Evolutionary conservation across 2,329 filamentous ascomycete genomes (phyloP), one percentile per base, ranked within the genome.

Genomic region (Aspergillus flavus): DNA sequence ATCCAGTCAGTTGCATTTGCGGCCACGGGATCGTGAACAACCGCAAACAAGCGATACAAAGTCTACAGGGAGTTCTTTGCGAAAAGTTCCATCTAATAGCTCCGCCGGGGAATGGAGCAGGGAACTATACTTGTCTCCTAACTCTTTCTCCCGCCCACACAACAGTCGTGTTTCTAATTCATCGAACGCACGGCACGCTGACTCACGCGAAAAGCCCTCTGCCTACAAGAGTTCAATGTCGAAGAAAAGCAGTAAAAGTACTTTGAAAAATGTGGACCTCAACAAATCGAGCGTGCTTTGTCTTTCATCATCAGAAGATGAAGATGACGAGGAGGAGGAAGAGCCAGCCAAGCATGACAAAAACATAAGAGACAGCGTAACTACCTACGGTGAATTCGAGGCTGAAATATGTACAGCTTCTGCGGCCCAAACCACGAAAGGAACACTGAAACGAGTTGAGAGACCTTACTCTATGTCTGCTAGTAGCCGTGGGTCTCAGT

Each of bases 271-370:
- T 36, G 72, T 71, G 14, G 79, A 84, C 64, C 72, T 84, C 28
- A 77, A 78, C 50, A 75, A 78, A 16, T 78, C 78, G 9, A 84
- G 82, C 64, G 74, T 83, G 12, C 77, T 84, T 11, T 81, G 78
- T 57, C 76, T 84, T 50, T 83, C 81, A 4, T 83, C 81, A n/a
- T 83, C 81, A 0, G 81, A 83, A 61, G 79, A 81, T 55, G 80
- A 80, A 62, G 74, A 28, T 28, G 26, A 76, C 26, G 79, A 79
- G 2, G 76, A 76, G 26, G 72, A 76, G 10, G 65, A 69, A 14
- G 63, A 66, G 11, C 66, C 68, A 4, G 59, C 57, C 6, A 70
- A 66, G 19, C 62, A 66, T 43, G 60, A 62, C 43, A 71, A 69
- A 34, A 57, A 54, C 23, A 61, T 72, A 46, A 72, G 80, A 57